Evolutionary conservation across 768 basidiomycete species (phyloP), one percentile per base, ranked within the genome.

Genomic region (Collybiopsis luxurians): DNA sequence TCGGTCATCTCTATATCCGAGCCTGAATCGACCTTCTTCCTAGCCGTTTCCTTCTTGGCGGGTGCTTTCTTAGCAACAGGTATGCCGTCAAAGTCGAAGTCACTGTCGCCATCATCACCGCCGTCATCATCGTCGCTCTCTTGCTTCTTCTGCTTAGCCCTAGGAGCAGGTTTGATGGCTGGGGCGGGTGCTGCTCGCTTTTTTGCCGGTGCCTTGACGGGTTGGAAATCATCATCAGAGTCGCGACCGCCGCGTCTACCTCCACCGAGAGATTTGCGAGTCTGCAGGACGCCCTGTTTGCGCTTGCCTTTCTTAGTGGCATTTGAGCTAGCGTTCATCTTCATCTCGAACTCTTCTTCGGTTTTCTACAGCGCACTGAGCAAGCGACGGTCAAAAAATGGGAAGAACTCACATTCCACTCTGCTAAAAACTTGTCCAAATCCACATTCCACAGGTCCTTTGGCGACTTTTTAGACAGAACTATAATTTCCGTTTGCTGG

Each of bases 391-490:
- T 21, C 19, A 40, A 17, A 17, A 13, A 38, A 19, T 13, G 2
- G 26, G 17, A 56, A 39, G 7, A 12, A 75, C 88, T 60, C 61
- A 90, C 95, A 73, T 90, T 81, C 94, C 94, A 98, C 68, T 89
- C 86, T 27, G 71, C 79, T 40, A 93, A 68, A 79, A 98, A 95
- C 36, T 68, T 73, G 62, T 97, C 92, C 17, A 99, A 76, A 64
- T 99, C 96, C 9, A 77, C 75, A 64, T 93, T 90, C 96, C 96
- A 99, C 60, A 99, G 75, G 60, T 90, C 83, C 58, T 83, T 85
- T 0, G 94, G 92, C 0, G 84, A 84, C 58, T 87, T 85, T 60
- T 88, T 82, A 21, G 98, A 84, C 36, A 98, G 77, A 3, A 66
- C 74, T 23, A 94, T 75, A 24, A 98, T 77, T 68, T 98, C 95